Evolutionary conservation across 306 rosid genomes (phyloP).

Genomic region (Rosa chinensis): DNA sequence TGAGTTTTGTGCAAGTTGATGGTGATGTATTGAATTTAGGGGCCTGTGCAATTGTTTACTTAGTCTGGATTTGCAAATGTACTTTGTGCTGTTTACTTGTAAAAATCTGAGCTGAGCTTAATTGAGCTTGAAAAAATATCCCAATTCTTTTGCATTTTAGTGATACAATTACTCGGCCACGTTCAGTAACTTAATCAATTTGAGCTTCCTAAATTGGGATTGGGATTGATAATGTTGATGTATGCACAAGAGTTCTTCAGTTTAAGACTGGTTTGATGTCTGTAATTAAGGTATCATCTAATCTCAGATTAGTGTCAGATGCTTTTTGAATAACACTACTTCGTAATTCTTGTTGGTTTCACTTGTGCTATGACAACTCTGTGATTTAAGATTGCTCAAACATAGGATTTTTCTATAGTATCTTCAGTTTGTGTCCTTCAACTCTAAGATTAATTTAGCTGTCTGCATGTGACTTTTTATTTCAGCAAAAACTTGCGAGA

Average conservation of each 20-base stretch:
- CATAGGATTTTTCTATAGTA: not conserved
- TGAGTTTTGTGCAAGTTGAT: not conserved
- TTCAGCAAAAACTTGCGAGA: slow-evolving; percentile 85
- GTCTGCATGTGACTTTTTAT: slow-evolving; percentile 26
- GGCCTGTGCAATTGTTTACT: not conserved
- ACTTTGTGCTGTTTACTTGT: not conserved
- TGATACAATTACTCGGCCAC: too few relatives aligned
- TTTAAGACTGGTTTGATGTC: slow-evolving; percentile 96
- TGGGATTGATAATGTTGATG: not conserved
- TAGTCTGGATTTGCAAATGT: not conserved
- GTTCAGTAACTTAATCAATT: not conserved
- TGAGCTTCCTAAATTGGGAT: not conserved
- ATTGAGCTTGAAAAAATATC: not conserved
- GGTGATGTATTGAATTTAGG: not conserved
- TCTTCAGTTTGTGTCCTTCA: not conserved
- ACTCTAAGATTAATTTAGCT: not conserved
- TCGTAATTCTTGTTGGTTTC: not conserved
- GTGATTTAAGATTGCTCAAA: not conserved
- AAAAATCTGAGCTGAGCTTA: slow-evolving; percentile 7
- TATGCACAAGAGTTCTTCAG: slow-evolving; percentile 42
- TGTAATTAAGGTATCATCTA: slow-evolving; percentile 46
- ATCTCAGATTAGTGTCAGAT: not conserved
- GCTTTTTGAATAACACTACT: not conserved
- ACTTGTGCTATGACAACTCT: not conserved
- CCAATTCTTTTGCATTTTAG: too few relatives aligned